phyloP scores from a whole-genome alignment of 2,329 filamentous ascomycete genomes.

The Fusarium pininemorale region DNA sequence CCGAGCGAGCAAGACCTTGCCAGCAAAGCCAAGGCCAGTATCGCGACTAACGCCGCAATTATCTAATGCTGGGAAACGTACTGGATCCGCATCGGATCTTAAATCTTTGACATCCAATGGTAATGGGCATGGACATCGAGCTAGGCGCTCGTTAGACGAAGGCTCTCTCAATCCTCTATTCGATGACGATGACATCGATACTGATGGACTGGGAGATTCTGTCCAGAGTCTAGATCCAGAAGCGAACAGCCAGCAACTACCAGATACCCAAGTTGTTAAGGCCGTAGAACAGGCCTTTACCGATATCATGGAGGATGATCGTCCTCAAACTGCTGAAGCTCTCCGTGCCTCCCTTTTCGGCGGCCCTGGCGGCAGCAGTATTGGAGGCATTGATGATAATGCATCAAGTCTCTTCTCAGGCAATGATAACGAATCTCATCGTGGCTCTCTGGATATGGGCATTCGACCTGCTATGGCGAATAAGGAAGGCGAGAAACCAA shows the following conservation, averaged over 20 bases:
- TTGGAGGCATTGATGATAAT: conserved; percentile 44
- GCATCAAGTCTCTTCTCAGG: conserved; percentile 61
- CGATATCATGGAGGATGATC: conserved; percentile 87
- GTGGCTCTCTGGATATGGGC: conserved; percentile 68
- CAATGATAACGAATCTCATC: conserved; percentile 67
- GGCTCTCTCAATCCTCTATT: conserved; percentile 66
- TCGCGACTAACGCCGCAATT: conserved; percentile 53
- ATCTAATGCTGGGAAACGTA: conserved; percentile 50
- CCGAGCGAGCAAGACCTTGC: conserved; percentile 50
- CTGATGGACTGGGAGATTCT: conserved; percentile 75
- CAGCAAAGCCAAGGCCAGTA: conserved; percentile 56
- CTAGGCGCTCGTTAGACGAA: conserved; percentile 78
- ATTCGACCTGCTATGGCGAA: conserved; percentile 42
- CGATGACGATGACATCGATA: conserved; percentile 82
- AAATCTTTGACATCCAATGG: conserved; percentile 50
- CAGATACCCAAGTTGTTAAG: conserved; percentile 84
- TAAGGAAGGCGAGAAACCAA: conserved; percentile 75
- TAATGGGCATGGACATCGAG: conserved; percentile 51
- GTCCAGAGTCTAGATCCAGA: conserved; percentile 83
- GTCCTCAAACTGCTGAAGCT: conserved; percentile 70
- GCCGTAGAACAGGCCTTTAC: conserved; percentile 93
- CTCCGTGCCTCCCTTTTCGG: conserved; percentile 73
- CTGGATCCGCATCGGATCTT: conserved; percentile 61
- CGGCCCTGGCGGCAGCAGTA: conserved; percentile 27
- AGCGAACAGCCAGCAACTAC: conserved; percentile 59